Evolutionary conservation across 31 red algal genomes (phyloP).

Genomic region (Asparagopsis taxiformis): DNA sequence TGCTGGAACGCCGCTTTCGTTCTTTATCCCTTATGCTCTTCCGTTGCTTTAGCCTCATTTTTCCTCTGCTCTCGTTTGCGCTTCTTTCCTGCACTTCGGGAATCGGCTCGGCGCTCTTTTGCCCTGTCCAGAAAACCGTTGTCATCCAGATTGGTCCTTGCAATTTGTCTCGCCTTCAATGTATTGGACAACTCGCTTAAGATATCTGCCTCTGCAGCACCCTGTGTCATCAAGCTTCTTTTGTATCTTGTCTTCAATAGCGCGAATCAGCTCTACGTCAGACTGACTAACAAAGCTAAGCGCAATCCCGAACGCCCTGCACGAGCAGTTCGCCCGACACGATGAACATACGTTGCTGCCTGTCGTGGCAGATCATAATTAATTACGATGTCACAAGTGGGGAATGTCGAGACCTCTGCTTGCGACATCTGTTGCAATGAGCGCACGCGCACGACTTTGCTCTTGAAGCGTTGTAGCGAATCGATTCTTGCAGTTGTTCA

Average conservation of each 20-base stretch:
- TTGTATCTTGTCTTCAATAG: conserved; percentile 70
- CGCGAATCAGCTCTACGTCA: conserved; percentile 72
- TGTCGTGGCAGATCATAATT: conserved; percentile 82
- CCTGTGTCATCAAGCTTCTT: conserved; percentile 30
- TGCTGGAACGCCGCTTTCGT: no score
- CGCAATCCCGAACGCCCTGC: conserved; percentile 74
- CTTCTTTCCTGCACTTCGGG: conserved; percentile 28
- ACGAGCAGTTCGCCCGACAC: conserved; percentile 91
- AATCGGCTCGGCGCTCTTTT: conserved; percentile 10
- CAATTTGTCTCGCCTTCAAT: conserved; percentile 68
- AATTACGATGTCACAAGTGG: conserved; percentile 73
- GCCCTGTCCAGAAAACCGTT: conserved; percentile 46
- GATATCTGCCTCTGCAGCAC: conserved; percentile 18
- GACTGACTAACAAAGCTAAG: conserved; percentile 80
- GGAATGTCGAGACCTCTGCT: conserved; percentile 88
- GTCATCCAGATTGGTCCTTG: conserved; percentile 36
- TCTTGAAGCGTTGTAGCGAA: conserved; percentile 60
- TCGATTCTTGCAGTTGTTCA: conserved; percentile 58
- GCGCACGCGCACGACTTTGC: conserved; percentile 37
- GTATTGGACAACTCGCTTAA: conserved; percentile 43
- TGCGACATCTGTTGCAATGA: conserved; percentile 90
- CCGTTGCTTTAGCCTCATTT: no score
- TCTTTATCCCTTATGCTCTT: no score
- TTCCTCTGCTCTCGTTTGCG: conserved; percentile 25
- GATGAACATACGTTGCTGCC: conserved; percentile 85